These are phyloP conservation scores for Calonectria pseudoturangicola DNA, from an alignment of 2,329 filamentous ascomycete genomes.

Conservation along the genomic window DNA sequence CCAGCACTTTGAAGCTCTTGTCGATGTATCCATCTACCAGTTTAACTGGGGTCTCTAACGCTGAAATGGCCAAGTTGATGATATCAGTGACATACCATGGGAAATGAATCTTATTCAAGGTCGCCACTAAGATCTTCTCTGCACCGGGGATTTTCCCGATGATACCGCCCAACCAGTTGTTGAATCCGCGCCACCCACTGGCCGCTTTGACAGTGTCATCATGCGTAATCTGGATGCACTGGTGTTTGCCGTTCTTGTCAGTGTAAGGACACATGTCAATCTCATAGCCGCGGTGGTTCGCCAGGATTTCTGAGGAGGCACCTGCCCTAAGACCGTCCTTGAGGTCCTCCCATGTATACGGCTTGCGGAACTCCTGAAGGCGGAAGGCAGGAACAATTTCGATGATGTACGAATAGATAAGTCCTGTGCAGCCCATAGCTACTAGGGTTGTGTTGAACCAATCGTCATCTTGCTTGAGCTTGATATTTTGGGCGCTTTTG, in stretches of 20 bases:
- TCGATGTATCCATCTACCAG: background rate
- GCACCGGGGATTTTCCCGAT: too few species aligned
- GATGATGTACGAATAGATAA: slow-evolving; percentile 11
- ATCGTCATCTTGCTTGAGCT: slow-evolving; percentile 5
- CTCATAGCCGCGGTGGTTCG: background rate
- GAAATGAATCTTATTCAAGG: background rate
- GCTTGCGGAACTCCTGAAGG: background rate
- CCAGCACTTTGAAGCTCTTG: slow-evolving; percentile 4
- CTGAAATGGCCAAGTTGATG: background rate
- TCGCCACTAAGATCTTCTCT: background rate
- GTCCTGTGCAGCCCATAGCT: background rate
- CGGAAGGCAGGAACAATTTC: background rate
- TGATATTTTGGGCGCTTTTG: background rate
- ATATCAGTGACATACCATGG: background rate
- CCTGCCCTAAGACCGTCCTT: background rate
- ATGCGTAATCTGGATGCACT: background rate
- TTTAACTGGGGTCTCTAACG: background rate
- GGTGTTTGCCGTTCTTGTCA: background rate
- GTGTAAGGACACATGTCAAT: background rate
- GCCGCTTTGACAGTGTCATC: background rate
- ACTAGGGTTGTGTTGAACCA: slow-evolving; percentile 22
- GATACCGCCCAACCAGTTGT: background rate
- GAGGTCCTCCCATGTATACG: background rate
- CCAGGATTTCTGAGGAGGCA: background rate
- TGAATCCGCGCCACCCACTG: background rate